phyloP scores from a whole-genome alignment of 305 asterid species.

The Plantago coronopus region DNA sequence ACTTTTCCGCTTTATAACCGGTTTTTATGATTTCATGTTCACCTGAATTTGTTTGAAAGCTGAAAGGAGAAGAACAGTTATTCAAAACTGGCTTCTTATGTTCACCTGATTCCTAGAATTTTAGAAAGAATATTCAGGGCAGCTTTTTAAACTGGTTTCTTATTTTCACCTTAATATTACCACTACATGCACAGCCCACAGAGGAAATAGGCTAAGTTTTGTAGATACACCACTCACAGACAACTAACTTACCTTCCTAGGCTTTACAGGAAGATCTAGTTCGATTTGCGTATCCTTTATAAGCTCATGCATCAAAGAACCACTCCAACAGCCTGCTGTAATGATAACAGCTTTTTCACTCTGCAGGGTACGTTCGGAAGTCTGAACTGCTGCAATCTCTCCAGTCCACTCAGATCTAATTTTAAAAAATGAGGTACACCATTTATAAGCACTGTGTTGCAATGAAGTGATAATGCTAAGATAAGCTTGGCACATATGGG shows the following conservation, averaged over 20 bases:
- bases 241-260: conserved; percentile 68
- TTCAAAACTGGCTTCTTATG: too few species aligned
- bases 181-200: too few species aligned
- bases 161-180: too few species aligned
- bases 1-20: too few species aligned
- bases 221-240: conserved; percentile 15
- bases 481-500: too few species aligned
- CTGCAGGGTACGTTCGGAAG: conserved; percentile 53
- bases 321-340: conserved; percentile 97
- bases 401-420: conserved; percentile 63
- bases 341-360: conserved; percentile 70
- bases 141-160: too few species aligned
- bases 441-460: conserved; percentile 13
- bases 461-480: background rate
- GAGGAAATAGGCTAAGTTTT: background rate
- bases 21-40: too few species aligned
- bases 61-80: too few species aligned
- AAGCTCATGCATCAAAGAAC: conserved; percentile 60
- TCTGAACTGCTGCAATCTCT: conserved; percentile 71
- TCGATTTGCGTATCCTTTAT: conserved; percentile 42
- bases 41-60: too few species aligned
- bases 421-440: conserved; percentile 12
- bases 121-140: too few species aligned
- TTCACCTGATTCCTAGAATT: too few species aligned
- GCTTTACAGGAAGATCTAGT: conserved; percentile 71